Base-by-base conservation (phyloP, 2,329 filamentous ascomycete genomes). In the Trichoderma polysporum region DNA sequence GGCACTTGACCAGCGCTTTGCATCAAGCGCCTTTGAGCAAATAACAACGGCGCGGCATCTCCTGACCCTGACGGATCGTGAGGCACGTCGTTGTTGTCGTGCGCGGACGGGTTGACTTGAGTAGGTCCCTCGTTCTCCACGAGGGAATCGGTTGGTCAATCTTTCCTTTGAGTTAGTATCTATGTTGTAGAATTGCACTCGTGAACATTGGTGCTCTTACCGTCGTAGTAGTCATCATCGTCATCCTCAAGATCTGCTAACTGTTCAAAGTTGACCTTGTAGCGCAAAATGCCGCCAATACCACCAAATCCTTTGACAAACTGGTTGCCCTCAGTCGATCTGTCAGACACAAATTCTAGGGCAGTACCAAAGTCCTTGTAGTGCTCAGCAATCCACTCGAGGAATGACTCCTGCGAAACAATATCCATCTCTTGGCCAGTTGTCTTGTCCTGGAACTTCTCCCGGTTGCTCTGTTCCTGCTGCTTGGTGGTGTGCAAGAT, bases 221-320 rank as follows among this genome's bases (percentile, higher is more conserved):
- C 85, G 81, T 88, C 86, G 83, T 97, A 97, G 85, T 97, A 97
- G 82, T 94, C 94, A 79, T 98, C 94, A 81, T 94, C 91, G 79
- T 95, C 91, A 79, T 97, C 94, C 19, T 68, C 67, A 76, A 91
- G 86, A 79, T 98, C 95, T 80, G 91, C 91, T 81, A 99, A 87
- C 82, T 99, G 96, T 83, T 99, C 96, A 83, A 99, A 99, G 86
- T 99, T 99, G 86, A 99, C 93, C 86, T 97, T 97, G 89, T 99
- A 99, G 74, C 95, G 93, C 78, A 99, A 89, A 76, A 99, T 90
- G 71, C 94, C 94, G 73, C 95, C 95, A 74, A 99, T 97, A 77
- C 95, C 95, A 90, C 95, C 95, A 77, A 99, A 99, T 71, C 95
- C 95, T 85, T 97, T 98, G 76, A 99, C 95, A 82, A 99, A 99